Percentiles rank a stretch among this genome's conserved stretches.
Conservation (phyloP, 1,284 basidiomycete genomes). For the Ustilago crameri region DNA sequence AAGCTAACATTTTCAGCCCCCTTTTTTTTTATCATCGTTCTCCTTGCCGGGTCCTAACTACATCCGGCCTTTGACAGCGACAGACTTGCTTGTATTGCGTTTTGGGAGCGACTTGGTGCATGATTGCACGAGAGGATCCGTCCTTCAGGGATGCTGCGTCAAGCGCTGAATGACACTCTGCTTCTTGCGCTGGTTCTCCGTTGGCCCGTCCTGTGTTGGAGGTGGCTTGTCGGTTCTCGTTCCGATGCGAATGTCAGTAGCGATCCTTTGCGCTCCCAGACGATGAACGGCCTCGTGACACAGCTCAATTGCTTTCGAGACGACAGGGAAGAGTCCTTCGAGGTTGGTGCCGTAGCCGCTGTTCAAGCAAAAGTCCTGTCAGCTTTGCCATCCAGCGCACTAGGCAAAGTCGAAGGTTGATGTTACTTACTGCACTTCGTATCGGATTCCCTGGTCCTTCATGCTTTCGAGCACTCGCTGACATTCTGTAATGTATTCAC, state of each 20-base stretch:
- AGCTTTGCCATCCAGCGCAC: neutral
- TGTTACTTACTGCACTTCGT: constrained; percentile 60
- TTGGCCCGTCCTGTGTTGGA: constrained; percentile 36
- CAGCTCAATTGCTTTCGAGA: constrained; percentile 59
- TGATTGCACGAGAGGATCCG: no score
- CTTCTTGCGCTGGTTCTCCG: constrained; percentile 65
- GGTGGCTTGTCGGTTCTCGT: constrained; percentile 61
- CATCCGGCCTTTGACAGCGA: no score
- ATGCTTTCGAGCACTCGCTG: constrained; percentile 62
- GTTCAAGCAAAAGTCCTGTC: constrained; percentile 1
- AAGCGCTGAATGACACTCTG: constrained; percentile 61
- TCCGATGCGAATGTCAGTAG: constrained; percentile 67
- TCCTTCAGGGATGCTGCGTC: constrained; percentile 10
- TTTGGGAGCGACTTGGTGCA: no score
- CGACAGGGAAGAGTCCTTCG: constrained; percentile 60
- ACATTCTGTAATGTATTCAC: constrained; percentile 65
- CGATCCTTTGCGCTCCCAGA: constrained; percentile 64
- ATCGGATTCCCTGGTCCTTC: constrained; percentile 59
- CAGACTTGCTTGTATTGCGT: no score
- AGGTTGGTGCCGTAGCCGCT: constrained; percentile 68
- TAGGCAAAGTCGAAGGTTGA: neutral
- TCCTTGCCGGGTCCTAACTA: no score
- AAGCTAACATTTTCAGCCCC: neutral
- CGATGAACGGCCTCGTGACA: constrained; percentile 66
- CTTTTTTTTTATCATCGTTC: neutral